Evolutionary conservation across 306 rosid genomes (phyloP).

Genomic region (Fragaria iinumae): DNA sequence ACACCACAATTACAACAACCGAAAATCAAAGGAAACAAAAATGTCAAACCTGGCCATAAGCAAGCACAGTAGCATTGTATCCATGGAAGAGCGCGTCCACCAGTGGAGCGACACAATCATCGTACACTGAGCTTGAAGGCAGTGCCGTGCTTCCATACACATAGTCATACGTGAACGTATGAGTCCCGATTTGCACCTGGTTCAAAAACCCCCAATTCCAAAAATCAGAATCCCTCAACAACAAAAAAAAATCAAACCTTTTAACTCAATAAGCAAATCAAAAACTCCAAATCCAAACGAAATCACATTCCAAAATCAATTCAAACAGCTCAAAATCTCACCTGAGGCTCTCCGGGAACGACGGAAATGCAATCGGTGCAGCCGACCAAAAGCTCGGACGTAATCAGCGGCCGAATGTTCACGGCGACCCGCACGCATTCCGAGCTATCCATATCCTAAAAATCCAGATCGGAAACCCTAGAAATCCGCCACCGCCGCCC

Average conservation of each 20-base stretch:
- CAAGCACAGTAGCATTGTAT: slow-evolving; percentile 94
- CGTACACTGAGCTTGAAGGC: slow-evolving; percentile 47
- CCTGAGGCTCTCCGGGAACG: slow-evolving; percentile 91
- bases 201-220: background rate
- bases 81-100: slow-evolving; percentile 86
- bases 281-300: background rate
- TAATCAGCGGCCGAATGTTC: slow-evolving; percentile 77
- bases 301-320: background rate
- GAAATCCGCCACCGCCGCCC: background rate
- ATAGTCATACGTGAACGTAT: slow-evolving; percentile 75
- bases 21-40: background rate
- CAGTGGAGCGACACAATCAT: slow-evolving; percentile 82
- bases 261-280: background rate
- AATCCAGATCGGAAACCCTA: slow-evolving; percentile 4
- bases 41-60: slow-evolving; percentile 82
- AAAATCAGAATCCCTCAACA: background rate
- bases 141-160: slow-evolving; percentile 63
- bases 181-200: slow-evolving; percentile 90
- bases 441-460: slow-evolving; percentile 50
- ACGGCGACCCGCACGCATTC: slow-evolving; percentile 90
- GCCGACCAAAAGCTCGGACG: slow-evolving; percentile 76
- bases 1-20: background rate
- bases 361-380: slow-evolving; percentile 89
- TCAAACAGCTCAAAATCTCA: slow-evolving; percentile 10
- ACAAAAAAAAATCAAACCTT: background rate